A percentile compares a stretch with the other conserved stretches of the same genome.
Conservation (phyloP, 495 filamentous ascomycete genomes). For the Usnea hakonensis region DNA sequence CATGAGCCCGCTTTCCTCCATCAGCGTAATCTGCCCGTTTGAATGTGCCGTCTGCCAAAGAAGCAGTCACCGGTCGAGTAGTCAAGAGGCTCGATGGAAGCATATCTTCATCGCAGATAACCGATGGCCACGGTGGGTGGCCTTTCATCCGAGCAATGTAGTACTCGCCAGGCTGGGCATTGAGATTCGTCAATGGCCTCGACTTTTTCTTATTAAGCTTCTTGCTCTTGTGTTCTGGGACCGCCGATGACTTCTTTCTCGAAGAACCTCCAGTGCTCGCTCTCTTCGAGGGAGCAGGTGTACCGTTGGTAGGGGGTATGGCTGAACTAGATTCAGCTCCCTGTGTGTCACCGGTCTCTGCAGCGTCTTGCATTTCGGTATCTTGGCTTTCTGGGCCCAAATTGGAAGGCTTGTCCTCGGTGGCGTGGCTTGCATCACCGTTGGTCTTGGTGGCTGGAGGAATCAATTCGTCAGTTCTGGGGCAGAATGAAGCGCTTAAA, state of each 20-base stretch:
- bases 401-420: conserved; percentile 1
- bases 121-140: conserved; percentile 81
- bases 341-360: conserved; percentile 24
- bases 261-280: conserved; percentile 29
- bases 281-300: conserved; percentile 42
- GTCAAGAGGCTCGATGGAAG: conserved; percentile 63
- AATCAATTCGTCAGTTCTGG: not conserved
- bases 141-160: conserved; percentile 84
- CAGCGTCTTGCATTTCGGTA: conserved; percentile 28
- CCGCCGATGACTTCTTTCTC: conserved; percentile 62
- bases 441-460: conserved; percentile 13
- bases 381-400: conserved; percentile 17
- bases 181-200: conserved; percentile 57
- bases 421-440: conserved; percentile 7
- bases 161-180: conserved; percentile 78
- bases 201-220: conserved; percentile 81
- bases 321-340: conserved; percentile 14
- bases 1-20: conserved; percentile 69
- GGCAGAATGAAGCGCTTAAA: not conserved
- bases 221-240: conserved; percentile 63
- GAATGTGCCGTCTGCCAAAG: conserved; percentile 70
- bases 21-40: conserved; percentile 68
- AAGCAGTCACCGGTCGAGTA: conserved; percentile 72
- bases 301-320: conserved; percentile 34
- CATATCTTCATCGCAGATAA: conserved; percentile 89